phyloP scores from a whole-genome alignment of 805 yeast genomes.

The Jamesozyma gamospora region DNA sequence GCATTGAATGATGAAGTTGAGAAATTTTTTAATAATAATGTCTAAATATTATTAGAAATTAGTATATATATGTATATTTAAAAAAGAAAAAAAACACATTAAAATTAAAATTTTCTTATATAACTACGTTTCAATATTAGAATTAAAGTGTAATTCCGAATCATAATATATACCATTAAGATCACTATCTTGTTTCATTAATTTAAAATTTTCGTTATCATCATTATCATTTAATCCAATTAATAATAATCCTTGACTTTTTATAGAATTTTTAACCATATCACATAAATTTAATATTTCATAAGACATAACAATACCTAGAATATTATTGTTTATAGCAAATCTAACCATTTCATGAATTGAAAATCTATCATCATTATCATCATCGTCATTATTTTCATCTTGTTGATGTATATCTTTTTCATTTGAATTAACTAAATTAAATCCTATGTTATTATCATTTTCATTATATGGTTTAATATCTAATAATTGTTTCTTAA shows the following conservation, averaged over 20 bases:
- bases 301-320: slow-evolving; percentile 74
- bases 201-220: slow-evolving; percentile 9
- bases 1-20: slow-evolving; percentile 45
- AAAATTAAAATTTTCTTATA: neutral
- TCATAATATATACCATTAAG: slow-evolving; percentile 21
- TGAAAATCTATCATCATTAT: slow-evolving; percentile 4
- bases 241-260: slow-evolving; percentile 71
- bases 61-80: neutral
- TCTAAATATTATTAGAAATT: slow-evolving; percentile 2
- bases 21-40: slow-evolving; percentile 29
- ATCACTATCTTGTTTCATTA: slow-evolving; percentile 9
- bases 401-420: neutral
- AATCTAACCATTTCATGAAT: slow-evolving; percentile 75
- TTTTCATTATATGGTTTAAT: neutral
- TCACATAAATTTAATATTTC: slow-evolving; percentile 66
- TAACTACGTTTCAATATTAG: slow-evolving; percentile 10
- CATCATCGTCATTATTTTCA: neutral
- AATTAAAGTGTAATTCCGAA: slow-evolving; percentile 15
- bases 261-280: slow-evolving; percentile 58
- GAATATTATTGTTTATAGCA: slow-evolving; percentile 70
- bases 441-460: neutral
- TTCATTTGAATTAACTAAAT: neutral
- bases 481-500: slow-evolving; percentile 4
- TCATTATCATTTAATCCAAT: slow-evolving; percentile 48
- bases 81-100: too few species aligned